Evolutionary conservation across 139 green algal species (phyloP), one percentile per base, ranked within the genome.

Genomic region (Marvania coccoides): DNA sequence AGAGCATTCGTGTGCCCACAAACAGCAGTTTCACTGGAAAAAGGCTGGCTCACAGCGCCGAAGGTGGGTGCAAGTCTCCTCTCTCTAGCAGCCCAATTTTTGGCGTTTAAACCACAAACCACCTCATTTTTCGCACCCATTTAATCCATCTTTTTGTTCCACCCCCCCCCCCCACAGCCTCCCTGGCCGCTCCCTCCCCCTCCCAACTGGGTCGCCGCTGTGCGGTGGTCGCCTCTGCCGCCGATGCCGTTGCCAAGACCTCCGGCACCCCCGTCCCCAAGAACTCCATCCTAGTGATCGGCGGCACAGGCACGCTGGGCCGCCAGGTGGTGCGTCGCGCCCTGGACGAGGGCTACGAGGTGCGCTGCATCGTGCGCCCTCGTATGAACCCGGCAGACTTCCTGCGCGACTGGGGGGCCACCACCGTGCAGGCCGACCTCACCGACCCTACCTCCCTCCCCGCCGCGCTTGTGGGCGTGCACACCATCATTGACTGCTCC

Each of bases 321-420:
- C 75, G 94, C 12, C 94, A 99, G 70, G 81, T 99, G 4, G 94
- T 99, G 45, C 83, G 94, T 28, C 79, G 83, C 24, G 91, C 92
- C 0, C 78, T 99, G 47, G 94, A 99, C 58, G 94, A 98, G 74
- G 94, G 94, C 37, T 99, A 99, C 73, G 93, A 98, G 35, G 91
- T 98, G 8, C 86, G 94, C 31, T 98, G 91, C 81, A 86, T 97
- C 9, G 94, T 99, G 24, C 73, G 93, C 34, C 90, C 94, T 5
- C 78, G 93, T 15, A 75, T 85, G 54, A 94, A 84, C 45, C 93
- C 94, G 10, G 94, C 94, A 33, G 94, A 99, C 73, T 99, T 99
- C 71, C 78, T 99, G 46, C 79, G 94, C 9, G 94, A 99, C 69
- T 99, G 94, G 94, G 94, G 94, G 29, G 94, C 94, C 8, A 95